Evolutionary conservation across 2,329 filamentous ascomycete genomes (phyloP), one percentile per base, ranked within the genome.

Genomic region (Aspergillus sp.): DNA sequence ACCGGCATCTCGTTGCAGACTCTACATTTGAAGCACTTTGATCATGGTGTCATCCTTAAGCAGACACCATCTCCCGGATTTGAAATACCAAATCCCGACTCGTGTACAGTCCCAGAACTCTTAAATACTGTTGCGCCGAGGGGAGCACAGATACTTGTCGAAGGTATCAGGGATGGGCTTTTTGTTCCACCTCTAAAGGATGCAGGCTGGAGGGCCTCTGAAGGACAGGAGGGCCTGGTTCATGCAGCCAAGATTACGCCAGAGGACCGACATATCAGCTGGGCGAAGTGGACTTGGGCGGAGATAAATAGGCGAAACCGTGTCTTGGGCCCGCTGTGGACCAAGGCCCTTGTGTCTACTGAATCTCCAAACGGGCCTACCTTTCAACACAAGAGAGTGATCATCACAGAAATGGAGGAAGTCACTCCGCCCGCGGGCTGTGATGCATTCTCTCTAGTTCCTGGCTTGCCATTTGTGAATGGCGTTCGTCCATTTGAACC

Each of bases 1-100:
- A 88, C 86, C 0, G 93, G 93, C 26, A 77, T 96, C 19, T 86
- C 87, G 0, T 73, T 98, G 27, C 93, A 98, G 65, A 97, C 91
- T 0, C 77, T 98, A 32, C 82, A 96, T 63, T 76, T 81, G 2
- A 68, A 71, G 11, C 68, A 75, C 37, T 96, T 97, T 61, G 93
- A 98, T 64, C 80, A 82, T 47, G 93, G 93, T 27, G 65, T 72
- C 2, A 77, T 96, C 7, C 73, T 98, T 27, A 75, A 79, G 11
- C 90, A 94, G 66, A 84, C 81, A 0, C 74, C 78, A 0, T 45
- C 59, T 0, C 81, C 81, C 0, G 81, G 80, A 2, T 58, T 80
- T 4, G 49, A 58, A 1, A 71, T 88, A 29, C 68, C 68, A 19
- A 68, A 79, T 27, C 69, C 72, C 0, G 54, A 64, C 0, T 56